These are phyloP conservation scores for Thelonectria olida DNA, from an alignment of 2,329 filamentous ascomycete genomes.

Conservation along the genomic window DNA sequence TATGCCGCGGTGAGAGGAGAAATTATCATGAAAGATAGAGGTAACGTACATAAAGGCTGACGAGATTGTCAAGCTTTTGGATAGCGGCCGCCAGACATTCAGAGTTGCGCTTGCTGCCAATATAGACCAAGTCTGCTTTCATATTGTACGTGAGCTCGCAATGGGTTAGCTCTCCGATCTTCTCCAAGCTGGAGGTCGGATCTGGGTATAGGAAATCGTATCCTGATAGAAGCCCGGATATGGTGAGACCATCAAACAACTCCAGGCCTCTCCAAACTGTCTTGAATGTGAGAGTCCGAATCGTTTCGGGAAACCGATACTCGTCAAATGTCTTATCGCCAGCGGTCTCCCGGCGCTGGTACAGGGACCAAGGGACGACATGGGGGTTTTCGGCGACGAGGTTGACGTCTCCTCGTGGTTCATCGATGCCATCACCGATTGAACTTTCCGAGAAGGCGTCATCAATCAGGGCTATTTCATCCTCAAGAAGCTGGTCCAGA, in stretches of 20 bases:
- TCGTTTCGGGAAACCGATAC: constrained; percentile 33
- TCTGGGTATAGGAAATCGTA: constrained; percentile 26
- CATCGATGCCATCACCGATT: background rate
- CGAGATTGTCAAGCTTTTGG: constrained; percentile 33
- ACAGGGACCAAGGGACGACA: constrained; percentile 36
- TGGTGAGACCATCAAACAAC: constrained; percentile 1
- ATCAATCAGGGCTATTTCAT: constrained; percentile 27
- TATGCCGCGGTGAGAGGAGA: constrained; percentile 27
- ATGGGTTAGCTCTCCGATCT: constrained; percentile 6
- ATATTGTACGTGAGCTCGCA: constrained; percentile 43
- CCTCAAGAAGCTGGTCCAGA: constrained; percentile 31
- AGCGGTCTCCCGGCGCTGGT: background rate
- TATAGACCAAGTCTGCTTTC: constrained; percentile 38
- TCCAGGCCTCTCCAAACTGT: constrained; percentile 40
- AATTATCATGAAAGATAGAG: background rate
- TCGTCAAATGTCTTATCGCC: constrained; percentile 24
- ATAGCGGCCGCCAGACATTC: constrained; percentile 23
- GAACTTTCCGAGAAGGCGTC: constrained; percentile 1
- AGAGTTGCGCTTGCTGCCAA: constrained; percentile 31
- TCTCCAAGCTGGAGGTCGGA: constrained; percentile 17
- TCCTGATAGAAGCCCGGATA: constrained; percentile 25
- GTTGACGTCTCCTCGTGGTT: constrained; percentile 30
- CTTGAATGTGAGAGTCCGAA: constrained; percentile 30
- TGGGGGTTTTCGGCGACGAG: constrained; percentile 27
- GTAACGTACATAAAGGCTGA: constrained; percentile 26